Base-by-base conservation (phyloP, 1,284 basidiomycete species). In the Boletus chippewaensis region DNA sequence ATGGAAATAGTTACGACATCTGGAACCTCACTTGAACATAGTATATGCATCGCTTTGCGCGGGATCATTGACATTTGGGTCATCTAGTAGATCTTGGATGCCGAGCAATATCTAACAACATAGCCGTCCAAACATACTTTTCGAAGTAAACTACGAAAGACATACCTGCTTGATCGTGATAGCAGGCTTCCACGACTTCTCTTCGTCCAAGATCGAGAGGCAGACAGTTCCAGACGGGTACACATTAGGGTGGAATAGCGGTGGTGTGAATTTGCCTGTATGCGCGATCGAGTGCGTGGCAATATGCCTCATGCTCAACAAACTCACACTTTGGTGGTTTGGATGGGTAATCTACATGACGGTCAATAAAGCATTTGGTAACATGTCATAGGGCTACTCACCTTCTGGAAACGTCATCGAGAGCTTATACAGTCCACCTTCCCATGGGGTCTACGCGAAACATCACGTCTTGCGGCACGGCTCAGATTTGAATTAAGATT, bases 201-300 rank as follows among this genome's bases (percentile, higher is more conserved):
- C 96, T 68, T 99, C 96, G 67, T 99, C 95, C 36, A 99, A 73
- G 66, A 99, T 99, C 13, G 94, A 97, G 20, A 99, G 77, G 68
- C 96, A 99, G 46, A 99, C 95, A 18, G 96, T 99, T 24, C 96
- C 96, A 15, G 94, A 97, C 0, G 96, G 96, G 70, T 97, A 99
- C 48, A 99, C 94, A 67, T 99, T 99, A 26, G 95, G 95, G 69
- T 99, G 95, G 74, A 97, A 99, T 45, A 98, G 76, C 26, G 95
- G 90, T 2, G 96, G 95, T 1, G 84, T 79, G 72, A 99, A 99
- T 81, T 98, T 98, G 76, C 93, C 94, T 96, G 68, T 39, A 50
- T 52, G 29, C 29, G 35, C 12, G 22, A 50, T 56, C 39, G 34
- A 46, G 40, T 48, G 34, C 38, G 48, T 46, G 31, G n/a, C 44